A percentile compares a stretch with the other conserved stretches of the same genome.
Conservation (phyloP, 163 green algal species). For the Prototheca cutis region DNA sequence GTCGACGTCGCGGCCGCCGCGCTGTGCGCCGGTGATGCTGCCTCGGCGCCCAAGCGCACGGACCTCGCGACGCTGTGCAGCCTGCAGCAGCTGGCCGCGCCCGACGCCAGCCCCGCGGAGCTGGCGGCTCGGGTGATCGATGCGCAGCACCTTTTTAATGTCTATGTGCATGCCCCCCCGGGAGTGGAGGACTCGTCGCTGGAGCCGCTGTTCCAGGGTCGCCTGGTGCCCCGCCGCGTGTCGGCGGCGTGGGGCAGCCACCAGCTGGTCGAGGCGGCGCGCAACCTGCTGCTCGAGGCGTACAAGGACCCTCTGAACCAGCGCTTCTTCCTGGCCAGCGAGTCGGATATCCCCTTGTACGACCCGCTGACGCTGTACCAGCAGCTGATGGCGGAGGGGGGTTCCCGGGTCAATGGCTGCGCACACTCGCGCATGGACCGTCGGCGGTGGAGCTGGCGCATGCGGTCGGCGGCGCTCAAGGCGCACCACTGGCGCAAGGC, state of each 20-base stretch:
- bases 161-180: conserved; percentile 19
- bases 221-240: conserved; percentile 17
- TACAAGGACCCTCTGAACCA: conserved; percentile 38
- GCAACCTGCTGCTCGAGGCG: conserved; percentile 38
- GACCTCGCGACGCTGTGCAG: not conserved
- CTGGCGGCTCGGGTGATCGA: conserved; percentile 6
- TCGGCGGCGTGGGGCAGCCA: conserved; percentile 21
- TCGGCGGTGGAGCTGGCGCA: conserved; percentile 12
- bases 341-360: conserved; percentile 46
- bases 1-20: not conserved
- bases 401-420: conserved; percentile 40
- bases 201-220: conserved; percentile 15
- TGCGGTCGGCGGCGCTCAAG: conserved; percentile 9
- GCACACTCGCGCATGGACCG: not conserved
- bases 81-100: not conserved
- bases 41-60: not conserved
- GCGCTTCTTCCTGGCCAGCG: conserved; percentile 48
- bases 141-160: conserved; percentile 12
- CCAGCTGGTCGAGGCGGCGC: conserved; percentile 31
- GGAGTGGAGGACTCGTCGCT: not conserved
- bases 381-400: conserved; percentile 34
- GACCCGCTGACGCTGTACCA: conserved; percentile 35
- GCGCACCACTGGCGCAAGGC: conserved; percentile 43
- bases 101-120: not conserved
- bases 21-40: not conserved